Evolutionary conservation across 2,329 filamentous ascomycete species (phyloP).

Genomic region (Pseudocercospora cruenta): DNA sequence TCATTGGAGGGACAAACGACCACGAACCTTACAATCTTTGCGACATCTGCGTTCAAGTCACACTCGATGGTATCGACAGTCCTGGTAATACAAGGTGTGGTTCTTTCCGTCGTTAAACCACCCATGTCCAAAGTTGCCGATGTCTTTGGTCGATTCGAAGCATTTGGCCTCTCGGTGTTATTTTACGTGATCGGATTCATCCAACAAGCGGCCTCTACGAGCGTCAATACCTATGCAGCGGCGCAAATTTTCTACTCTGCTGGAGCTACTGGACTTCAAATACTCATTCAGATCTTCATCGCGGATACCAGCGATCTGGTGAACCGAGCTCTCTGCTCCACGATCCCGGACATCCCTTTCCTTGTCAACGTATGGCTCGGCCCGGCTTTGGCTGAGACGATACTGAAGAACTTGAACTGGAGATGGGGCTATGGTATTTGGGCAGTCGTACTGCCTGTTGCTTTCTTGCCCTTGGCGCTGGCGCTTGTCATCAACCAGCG

Average conservation of each 20-base stretch:
- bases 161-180: conserved; percentile 59
- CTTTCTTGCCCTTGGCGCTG: conserved; percentile 58
- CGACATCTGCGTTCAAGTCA: conserved; percentile 66
- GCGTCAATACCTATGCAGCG: conserved; percentile 58
- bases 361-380: conserved; percentile 66
- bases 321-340: conserved; percentile 63
- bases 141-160: conserved; percentile 65
- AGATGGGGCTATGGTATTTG: conserved; percentile 67
- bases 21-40: conserved; percentile 63
- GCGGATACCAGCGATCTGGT: conserved; percentile 64
- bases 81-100: conserved; percentile 65
- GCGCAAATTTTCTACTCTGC: conserved; percentile 66
- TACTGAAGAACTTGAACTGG: conserved; percentile 57
- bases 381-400: conserved; percentile 53
- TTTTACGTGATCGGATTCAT: conserved; percentile 62
- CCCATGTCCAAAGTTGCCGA: conserved; percentile 65
- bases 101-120: conserved; percentile 64
- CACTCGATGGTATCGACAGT: conserved; percentile 70
- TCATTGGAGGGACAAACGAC: conserved; percentile 70
- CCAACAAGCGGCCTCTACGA: conserved; percentile 59
- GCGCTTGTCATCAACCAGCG: conserved; percentile 57
- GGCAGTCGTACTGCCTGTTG: conserved; percentile 62
- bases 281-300: conserved; percentile 67
- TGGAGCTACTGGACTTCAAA: conserved; percentile 62
- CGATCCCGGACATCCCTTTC: conserved; percentile 63